These are phyloP conservation scores for Zygnema cylindricum DNA, from an alignment of 139 green algal genomes.

Conservation along the genomic window DNA sequence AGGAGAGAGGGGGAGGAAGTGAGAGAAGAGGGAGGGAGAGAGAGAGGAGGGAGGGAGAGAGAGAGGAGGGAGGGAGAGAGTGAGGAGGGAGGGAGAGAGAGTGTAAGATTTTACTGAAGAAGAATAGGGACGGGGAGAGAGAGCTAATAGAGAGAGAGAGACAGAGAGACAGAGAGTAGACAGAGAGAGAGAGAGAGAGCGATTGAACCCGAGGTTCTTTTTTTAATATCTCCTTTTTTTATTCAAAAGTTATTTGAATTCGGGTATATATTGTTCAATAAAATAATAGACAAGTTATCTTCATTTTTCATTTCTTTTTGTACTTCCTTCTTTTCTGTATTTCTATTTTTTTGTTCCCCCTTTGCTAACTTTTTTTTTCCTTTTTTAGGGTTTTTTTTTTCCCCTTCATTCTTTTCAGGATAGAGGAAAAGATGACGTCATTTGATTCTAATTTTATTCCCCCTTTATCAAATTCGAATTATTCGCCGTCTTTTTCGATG, in stretches of 20 bases:
- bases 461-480: background rate
- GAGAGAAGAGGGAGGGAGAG: background rate
- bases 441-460: background rate
- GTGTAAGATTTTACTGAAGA: background rate
- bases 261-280: background rate
- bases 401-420: background rate
- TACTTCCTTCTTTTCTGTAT: background rate
- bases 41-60: background rate
- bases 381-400: background rate
- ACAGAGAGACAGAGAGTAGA: background rate
- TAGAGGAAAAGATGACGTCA: background rate
- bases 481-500: too few relatives aligned
- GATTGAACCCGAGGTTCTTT: background rate
- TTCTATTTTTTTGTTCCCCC: background rate
- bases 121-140: too few relatives aligned
- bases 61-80: background rate
- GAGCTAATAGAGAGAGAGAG: background rate
- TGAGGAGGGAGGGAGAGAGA: slow-evolving; percentile 15
- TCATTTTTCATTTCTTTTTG: background rate
- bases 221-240: background rate
- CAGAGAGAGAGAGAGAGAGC: background rate
- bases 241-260: background rate
- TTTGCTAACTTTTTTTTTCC: background rate
- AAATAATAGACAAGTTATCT: background rate
- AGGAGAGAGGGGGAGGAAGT: background rate